phyloP scores from a whole-genome alignment of 495 filamentous ascomycete species.

The Penicillium canescens region DNA sequence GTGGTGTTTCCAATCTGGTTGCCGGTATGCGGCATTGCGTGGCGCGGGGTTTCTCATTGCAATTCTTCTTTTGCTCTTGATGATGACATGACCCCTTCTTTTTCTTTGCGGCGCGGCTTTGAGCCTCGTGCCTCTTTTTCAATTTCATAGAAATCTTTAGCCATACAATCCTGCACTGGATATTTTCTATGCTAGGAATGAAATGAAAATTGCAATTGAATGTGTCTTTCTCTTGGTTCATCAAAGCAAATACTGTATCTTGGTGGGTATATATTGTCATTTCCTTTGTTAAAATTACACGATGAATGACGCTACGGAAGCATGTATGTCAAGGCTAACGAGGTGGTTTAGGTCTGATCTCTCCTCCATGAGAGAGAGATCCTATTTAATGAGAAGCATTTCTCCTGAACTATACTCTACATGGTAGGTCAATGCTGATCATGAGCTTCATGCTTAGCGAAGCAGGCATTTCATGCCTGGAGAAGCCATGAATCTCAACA shows the following conservation, averaged over 20 bases:
- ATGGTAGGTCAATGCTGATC: too few relatives aligned
- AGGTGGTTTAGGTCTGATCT: too few relatives aligned
- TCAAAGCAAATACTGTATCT: background rate
- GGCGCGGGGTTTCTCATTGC: constrained; percentile 6
- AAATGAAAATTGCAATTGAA: background rate
- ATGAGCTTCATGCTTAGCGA: too few relatives aligned
- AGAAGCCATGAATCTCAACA: too few relatives aligned
- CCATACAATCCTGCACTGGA: constrained; percentile 5
- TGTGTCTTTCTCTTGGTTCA: background rate
- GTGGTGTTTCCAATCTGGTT: constrained; percentile 33
- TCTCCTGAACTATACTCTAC: too few relatives aligned
- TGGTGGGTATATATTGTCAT: background rate
- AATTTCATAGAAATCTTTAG: constrained; percentile 8
- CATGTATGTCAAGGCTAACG: too few relatives aligned
- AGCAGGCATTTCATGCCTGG: too few relatives aligned
- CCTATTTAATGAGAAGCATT: too few relatives aligned
- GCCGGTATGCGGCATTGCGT: constrained; percentile 27
- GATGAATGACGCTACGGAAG: too few relatives aligned
- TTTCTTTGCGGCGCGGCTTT: background rate
- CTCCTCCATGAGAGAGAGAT: too few relatives aligned
- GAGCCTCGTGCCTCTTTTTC: background rate
- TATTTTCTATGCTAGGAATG: constrained; percentile 5
- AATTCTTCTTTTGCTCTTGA: constrained; percentile 12
- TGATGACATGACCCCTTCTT: constrained; percentile 19
- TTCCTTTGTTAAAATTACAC: too few relatives aligned